Conservation (phyloP, 2,329 filamentous ascomycete genomes). For the Purpureocillium lavendulum region DNA sequence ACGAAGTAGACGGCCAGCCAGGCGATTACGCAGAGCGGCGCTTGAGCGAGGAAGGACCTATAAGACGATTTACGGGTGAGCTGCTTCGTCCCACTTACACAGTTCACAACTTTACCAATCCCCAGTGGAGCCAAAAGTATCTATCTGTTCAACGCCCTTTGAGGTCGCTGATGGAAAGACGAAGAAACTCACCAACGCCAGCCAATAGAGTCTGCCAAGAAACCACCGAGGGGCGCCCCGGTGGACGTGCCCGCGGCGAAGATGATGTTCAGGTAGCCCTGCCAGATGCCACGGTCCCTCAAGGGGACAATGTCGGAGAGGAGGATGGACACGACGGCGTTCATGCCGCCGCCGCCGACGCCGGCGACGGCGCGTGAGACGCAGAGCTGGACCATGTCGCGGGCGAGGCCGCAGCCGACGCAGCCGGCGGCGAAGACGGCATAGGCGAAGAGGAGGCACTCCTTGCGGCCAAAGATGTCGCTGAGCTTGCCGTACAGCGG, state of each 20-base stretch:
- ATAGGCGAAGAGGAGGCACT: conserved; percentile 57
- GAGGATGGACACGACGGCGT: conserved; percentile 59
- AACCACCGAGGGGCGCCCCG: conserved; percentile 62
- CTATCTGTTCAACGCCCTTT: no score
- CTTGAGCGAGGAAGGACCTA: conserved; percentile 64
- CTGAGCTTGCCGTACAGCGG: conserved; percentile 64
- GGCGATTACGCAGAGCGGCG: conserved; percentile 58
- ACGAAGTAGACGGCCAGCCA: conserved; percentile 54
- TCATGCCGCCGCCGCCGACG: conserved; percentile 66
- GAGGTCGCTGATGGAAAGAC: no score
- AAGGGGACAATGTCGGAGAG: conserved; percentile 60
- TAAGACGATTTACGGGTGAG: not conserved
- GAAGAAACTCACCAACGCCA: conserved; percentile 56
- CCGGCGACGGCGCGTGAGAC: conserved; percentile 44
- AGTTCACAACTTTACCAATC: no score
- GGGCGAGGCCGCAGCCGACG: conserved; percentile 52
- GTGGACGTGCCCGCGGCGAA: conserved; percentile 59
- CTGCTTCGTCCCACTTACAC: conserved; percentile 1
- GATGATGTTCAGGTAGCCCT: conserved; percentile 64
- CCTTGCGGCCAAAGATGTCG: conserved; percentile 63
- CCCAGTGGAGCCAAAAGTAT: no score
- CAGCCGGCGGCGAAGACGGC: conserved; percentile 57
- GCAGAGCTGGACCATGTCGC: conserved; percentile 57
- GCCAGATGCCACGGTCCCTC: conserved; percentile 63
- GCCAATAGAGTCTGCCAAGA: conserved; percentile 64